phyloP scores from a whole-genome alignment of 805 yeast species.

The Lipomyces anomalus region DNA sequence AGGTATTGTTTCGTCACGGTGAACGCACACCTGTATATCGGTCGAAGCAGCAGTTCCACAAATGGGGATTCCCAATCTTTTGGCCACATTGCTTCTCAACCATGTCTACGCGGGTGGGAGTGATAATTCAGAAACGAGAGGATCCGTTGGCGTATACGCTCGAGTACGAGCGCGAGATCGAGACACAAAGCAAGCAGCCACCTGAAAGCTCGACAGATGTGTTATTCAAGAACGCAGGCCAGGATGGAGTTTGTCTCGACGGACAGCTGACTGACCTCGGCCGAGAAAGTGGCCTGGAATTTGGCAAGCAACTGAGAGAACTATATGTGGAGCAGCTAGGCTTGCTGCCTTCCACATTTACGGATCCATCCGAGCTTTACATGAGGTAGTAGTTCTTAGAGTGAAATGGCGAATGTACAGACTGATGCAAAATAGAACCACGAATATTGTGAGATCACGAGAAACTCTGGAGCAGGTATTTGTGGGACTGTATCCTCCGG shows the following conservation, averaged over 20 bases:
- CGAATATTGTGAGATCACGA: constrained; percentile 21
- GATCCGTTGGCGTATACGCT: constrained; percentile 1
- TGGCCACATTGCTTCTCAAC: constrained; percentile 23
- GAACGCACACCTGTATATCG: constrained; percentile 21
- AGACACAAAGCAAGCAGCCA: too few species aligned
- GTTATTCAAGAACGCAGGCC: constrained; percentile 9
- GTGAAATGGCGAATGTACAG: too few species aligned
- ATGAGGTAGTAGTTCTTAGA: too few species aligned
- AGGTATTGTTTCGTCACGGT: constrained; percentile 21
- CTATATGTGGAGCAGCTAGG: constrained; percentile 19
- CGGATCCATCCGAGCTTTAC: constrained; percentile 12
- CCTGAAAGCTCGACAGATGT: constrained; percentile 9
- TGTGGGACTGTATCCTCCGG: constrained; percentile 21
- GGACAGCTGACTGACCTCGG: constrained; percentile 24
- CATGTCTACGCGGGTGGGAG: constrained; percentile 14
- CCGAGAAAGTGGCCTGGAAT: constrained; percentile 12
- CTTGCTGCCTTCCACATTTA: constrained; percentile 15
- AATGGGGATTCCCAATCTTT: constrained; percentile 23
- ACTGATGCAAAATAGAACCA: constrained; percentile 11
- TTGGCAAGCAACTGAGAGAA: constrained; percentile 21
- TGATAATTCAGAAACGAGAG: constrained; percentile 7
- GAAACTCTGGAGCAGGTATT: constrained; percentile 24
- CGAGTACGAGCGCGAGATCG: constrained; percentile 21
- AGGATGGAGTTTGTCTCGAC: constrained; percentile 13
- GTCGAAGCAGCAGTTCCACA: constrained; percentile 18